phyloP scores from a whole-genome alignment of 352 stramenopile genomes.

The Globisporangium lucens region DNA sequence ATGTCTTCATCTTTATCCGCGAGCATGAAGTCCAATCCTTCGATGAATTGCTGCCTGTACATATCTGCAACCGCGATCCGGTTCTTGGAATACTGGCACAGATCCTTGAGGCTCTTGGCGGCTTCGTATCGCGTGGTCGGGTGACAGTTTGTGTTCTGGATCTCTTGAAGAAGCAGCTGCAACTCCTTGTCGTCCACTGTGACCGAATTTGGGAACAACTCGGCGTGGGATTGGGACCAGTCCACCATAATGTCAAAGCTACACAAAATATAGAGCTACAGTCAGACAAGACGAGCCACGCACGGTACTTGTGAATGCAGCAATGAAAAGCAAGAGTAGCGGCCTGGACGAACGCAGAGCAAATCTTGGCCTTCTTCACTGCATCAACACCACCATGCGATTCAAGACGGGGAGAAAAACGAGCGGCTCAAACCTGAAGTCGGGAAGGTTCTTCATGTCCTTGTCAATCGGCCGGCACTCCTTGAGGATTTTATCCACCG shows the following conservation, averaged over 20 bases:
- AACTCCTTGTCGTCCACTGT: slow-evolving; percentile 51
- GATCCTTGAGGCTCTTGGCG: slow-evolving; percentile 72
- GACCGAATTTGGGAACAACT: slow-evolving; percentile 44
- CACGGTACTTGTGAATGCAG: slow-evolving; percentile 23
- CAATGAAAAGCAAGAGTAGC: slow-evolving; percentile 7
- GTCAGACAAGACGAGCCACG: slow-evolving; percentile 11
- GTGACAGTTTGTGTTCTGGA: slow-evolving; percentile 41
- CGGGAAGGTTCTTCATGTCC: slow-evolving; percentile 52
- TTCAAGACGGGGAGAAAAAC: slow-evolving; percentile 15
- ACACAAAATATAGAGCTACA: slow-evolving; percentile 10
- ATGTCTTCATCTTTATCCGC: slow-evolving; percentile 72
- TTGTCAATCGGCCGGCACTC: slow-evolving; percentile 61
- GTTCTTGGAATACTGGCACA: slow-evolving; percentile 55
- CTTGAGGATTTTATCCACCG: slow-evolving; percentile 61
- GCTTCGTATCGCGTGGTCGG: slow-evolving; percentile 62
- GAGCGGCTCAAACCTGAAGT: slow-evolving; percentile 52
- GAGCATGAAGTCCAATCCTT: slow-evolving; percentile 55
- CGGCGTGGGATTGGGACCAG: slow-evolving; percentile 39
- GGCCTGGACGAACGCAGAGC: slow-evolving; percentile 1
- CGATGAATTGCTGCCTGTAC: slow-evolving; percentile 52
- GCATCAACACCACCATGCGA: slow-evolving; percentile 17
- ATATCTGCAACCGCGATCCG: slow-evolving; percentile 37
- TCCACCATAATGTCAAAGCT: slow-evolving; percentile 72
- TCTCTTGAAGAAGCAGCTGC: slow-evolving; percentile 53
- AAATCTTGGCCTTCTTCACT: slow-evolving; percentile 11